These are phyloP conservation scores for Plasmodium sp. DNA, from an alignment of 169 alveolate species.

Conservation along the genomic window DNA sequence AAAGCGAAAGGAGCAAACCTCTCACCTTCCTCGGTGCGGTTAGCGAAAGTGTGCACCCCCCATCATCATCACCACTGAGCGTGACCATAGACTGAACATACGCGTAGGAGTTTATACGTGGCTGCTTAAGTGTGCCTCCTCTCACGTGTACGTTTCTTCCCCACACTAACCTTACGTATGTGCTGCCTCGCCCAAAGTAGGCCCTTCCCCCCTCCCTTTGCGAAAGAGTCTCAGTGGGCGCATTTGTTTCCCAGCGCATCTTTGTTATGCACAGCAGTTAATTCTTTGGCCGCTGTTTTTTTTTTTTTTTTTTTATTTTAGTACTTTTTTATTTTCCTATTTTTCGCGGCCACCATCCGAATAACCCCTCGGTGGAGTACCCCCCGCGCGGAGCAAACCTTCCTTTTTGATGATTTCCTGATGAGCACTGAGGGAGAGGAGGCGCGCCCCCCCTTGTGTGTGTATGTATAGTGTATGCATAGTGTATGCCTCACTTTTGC, in stretches of 20 bases:
- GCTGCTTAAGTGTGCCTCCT: background rate
- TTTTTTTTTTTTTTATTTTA: background rate
- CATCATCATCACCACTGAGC: background rate
- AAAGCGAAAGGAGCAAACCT: background rate
- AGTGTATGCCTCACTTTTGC: no score
- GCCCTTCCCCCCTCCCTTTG: background rate
- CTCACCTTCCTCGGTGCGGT: background rate
- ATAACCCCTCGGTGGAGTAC: background rate
- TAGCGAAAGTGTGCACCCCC: background rate
- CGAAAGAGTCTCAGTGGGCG: background rate
- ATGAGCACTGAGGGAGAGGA: background rate
- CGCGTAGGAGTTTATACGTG: background rate
- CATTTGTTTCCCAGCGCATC: background rate
- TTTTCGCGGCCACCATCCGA: background rate
- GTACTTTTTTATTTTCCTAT: background rate
- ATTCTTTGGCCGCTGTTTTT: background rate
- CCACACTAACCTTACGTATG: background rate
- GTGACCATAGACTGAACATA: background rate
- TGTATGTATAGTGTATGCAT: background rate
- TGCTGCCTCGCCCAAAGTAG: background rate
- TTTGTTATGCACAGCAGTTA: background rate
- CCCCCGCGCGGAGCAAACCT: background rate
- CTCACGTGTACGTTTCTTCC: background rate
- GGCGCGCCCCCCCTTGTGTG: background rate
- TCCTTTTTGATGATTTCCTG: background rate